Conservation (phyloP, 768 basidiomycete species). For the Omphalotus guepiniiformis region DNA sequence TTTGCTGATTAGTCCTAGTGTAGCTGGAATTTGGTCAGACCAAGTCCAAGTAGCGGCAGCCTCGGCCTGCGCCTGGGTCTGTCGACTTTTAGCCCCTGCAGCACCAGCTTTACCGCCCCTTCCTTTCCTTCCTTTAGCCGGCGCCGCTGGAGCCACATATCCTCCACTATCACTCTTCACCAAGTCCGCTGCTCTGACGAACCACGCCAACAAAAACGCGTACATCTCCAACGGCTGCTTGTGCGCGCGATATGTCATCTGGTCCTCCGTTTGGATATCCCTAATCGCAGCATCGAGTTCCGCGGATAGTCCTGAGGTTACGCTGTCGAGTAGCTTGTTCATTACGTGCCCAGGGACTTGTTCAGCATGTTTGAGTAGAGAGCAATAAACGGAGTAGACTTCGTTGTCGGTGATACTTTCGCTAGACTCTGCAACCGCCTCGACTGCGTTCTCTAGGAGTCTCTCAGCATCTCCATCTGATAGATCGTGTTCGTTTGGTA, state of each 20-base stretch:
- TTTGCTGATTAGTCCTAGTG: constrained; percentile 67
- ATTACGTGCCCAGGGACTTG: constrained; percentile 60
- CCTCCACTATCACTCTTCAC: too few species aligned
- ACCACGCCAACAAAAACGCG: constrained; percentile 91
- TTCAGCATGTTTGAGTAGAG: constrained; percentile 72
- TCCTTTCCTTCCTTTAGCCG: constrained; percentile 53
- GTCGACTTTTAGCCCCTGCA: constrained; percentile 34
- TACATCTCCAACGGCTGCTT: constrained; percentile 84
- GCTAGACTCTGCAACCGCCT: constrained; percentile 70
- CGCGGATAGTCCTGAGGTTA: constrained; percentile 68
- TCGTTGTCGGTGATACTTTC: constrained; percentile 64
- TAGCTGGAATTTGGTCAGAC: constrained; percentile 68
- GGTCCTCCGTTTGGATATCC: constrained; percentile 68
- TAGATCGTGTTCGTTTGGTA: constrained; percentile 66
- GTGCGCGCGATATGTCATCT: constrained; percentile 56
- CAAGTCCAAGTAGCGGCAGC: too few species aligned
- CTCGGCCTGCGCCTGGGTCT: constrained; percentile 37
- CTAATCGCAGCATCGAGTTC: constrained; percentile 69
- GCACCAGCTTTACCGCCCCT: constrained; percentile 50
- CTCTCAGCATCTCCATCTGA: constrained; percentile 47
- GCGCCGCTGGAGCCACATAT: constrained; percentile 40
- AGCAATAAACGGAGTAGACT: constrained; percentile 79
- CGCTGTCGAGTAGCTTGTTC: constrained; percentile 84
- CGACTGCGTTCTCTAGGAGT: constrained; percentile 74
- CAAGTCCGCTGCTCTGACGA: constrained; percentile 76